Percentiles rank a stretch among this genome's conserved stretches.
These are phyloP conservation scores for Dryas integrifolia DNA, from an alignment of 331 rosid species.

Conservation along the genomic window DNA sequence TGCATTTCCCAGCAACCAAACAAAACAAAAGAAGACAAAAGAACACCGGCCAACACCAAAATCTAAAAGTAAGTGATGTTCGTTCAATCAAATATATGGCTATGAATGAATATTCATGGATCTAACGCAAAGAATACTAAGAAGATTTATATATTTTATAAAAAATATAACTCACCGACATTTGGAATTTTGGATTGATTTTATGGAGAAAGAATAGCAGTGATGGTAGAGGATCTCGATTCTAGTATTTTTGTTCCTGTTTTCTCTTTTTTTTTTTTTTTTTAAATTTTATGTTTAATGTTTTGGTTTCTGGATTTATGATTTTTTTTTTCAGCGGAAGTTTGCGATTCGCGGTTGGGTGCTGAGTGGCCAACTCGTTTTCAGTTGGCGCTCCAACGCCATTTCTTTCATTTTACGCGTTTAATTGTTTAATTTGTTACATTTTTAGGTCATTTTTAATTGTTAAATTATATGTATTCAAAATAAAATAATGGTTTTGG, in stretches of 20 bases:
- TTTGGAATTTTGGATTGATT: constrained; percentile 28
- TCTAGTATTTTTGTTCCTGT: not conserved
- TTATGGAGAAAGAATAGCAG: constrained; percentile 16
- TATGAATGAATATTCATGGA: constrained; percentile 5
- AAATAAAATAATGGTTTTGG: too few species aligned
- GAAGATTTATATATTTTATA: not conserved
- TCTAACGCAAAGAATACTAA: constrained; percentile 1
- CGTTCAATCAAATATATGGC: not conserved
- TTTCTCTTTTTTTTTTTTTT: not conserved
- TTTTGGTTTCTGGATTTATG: not conserved
- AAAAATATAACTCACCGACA: constrained; percentile 46
- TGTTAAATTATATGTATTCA: too few species aligned
- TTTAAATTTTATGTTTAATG: not conserved
- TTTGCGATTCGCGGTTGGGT: not conserved
- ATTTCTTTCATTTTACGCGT: not conserved
- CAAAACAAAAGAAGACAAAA: not conserved
- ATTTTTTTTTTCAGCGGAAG: constrained; percentile 2
- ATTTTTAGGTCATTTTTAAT: not conserved
- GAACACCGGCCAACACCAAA: not conserved
- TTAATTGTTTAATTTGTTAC: not conserved
- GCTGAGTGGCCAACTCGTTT: not conserved
- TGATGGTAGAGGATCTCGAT: not conserved
- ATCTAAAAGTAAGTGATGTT: not conserved
- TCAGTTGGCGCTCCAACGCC: not conserved
- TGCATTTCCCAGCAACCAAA: constrained; percentile 8